Base-by-base conservation (phyloP, 2,329 filamentous ascomycete genomes). In the Fusarium liriodendri region DNA sequence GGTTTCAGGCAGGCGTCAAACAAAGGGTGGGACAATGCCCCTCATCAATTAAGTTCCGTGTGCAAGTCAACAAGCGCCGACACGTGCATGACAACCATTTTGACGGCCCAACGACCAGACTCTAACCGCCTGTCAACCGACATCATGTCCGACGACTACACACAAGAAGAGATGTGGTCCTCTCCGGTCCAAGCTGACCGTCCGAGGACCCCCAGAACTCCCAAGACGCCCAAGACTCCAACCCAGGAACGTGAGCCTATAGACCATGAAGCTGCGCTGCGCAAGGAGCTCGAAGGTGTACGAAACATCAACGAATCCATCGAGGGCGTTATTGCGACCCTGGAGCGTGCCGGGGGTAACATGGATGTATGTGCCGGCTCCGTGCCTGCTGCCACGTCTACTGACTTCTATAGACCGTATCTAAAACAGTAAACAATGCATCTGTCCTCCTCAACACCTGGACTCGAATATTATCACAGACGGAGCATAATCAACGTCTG, bases 391-490 rank as follows among this genome's bases (percentile, higher is more conserved):
- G 37, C 52, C 54, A 22, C 33, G 40, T 57, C 57, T 40, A 69
- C 74, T 79, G 69, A 79, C 71, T 54, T 42, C 33, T 52, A 32
- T 52, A 83, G 93, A 97, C 93, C 27, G 95, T 98, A 38, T 93
- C 93, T 63, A 89, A 89, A 71, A 98, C 97, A 4, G 95, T 98
- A 47, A 89, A 89, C 75, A 96, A 95, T 64, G 95, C 97, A 5
- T 97, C 95, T 16, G 94, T 93, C 1, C 89, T 99, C 16, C 91
- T 99, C 35, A 95, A 97, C 78, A 97, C 95, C 18, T 99, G 96
- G 96, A 97, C 95, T 10, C 92, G 95, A 62, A 98, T 99, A 75
- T 89, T 99, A 14, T 97, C 95, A 8, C 97, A 99, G 83, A 98
- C 97, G 6, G 97, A 99, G 83, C 97, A 99, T 84, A 98, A 97